A percentile compares a stretch with the other conserved stretches of the same genome.
phyloP scores from a whole-genome alignment of 257 asterid species.

The Solanum dulcamara region DNA sequence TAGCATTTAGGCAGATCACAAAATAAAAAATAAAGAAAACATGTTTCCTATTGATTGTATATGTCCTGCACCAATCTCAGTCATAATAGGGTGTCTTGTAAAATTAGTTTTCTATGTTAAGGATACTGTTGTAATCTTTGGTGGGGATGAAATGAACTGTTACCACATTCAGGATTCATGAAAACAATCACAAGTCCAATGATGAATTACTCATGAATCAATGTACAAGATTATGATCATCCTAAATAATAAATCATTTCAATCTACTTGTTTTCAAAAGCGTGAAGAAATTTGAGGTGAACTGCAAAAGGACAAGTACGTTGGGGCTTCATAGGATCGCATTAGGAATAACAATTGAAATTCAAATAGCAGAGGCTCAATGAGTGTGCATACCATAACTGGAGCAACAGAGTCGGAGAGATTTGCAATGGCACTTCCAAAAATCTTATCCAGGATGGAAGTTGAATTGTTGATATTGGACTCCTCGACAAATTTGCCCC shows the following conservation, averaged over 20 bases:
- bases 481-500: constrained; percentile 23
- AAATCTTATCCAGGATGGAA: constrained; percentile 51
- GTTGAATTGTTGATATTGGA: constrained; percentile 27
- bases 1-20: not conserved
- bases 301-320: not conserved
- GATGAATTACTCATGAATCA: not conserved
- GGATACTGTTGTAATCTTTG: not conserved
- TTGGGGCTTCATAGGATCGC: not conserved
- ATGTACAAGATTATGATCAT: not conserved
- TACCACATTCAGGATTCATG: not conserved
- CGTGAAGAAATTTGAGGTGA: not conserved
- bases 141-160: not conserved
- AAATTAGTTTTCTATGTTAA: not conserved
- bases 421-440: constrained; percentile 42
- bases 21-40: not conserved
- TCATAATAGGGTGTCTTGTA: not conserved
- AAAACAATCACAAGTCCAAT: not conserved
- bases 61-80: not conserved
- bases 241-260: not conserved
- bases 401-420: constrained; percentile 20
- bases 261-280: not conserved
- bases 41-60: not conserved
- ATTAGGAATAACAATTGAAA: not conserved
- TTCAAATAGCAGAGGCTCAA: not conserved
- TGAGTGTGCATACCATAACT: constrained; percentile 26